phyloP scores from a whole-genome alignment of 176 grass and related monocot species.

The Stipa capillata region DNA sequence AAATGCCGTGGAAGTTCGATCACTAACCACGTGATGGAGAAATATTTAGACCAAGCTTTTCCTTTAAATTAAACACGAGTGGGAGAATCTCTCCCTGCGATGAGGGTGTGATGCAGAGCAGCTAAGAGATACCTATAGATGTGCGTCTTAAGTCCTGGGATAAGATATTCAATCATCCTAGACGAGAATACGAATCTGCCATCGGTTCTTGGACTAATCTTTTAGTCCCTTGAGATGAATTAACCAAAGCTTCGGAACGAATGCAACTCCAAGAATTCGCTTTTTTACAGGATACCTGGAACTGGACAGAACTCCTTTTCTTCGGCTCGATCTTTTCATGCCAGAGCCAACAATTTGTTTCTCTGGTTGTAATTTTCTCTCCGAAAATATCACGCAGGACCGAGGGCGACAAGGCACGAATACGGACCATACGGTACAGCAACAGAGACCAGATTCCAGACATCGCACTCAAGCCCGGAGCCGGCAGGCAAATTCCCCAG shows the following conservation, averaged over 20 bases:
- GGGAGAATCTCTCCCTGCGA: constrained; percentile 5
- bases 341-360: background rate
- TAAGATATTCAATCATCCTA: background rate
- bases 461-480: background rate
- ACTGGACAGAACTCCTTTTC: too few relatives aligned
- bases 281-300: background rate
- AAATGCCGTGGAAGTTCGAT: background rate
- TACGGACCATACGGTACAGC: background rate
- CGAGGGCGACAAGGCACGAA: background rate
- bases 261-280: background rate
- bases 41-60: background rate
- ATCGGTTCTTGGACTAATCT: too few relatives aligned
- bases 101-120: background rate
- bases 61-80: background rate
- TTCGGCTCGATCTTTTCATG: background rate
- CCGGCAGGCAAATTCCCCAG: background rate
- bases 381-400: background rate
- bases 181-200: background rate
- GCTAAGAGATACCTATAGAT: background rate
- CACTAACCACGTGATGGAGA: background rate
- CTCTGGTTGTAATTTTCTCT: background rate
- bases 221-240: too few relatives aligned
- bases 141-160: background rate
- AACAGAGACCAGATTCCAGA: background rate
- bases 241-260: too few relatives aligned